These are phyloP conservation scores for Cutaneotrichosporon sp. DNA, from an alignment of 1,284 basidiomycete species.

Conservation along the genomic window DNA sequence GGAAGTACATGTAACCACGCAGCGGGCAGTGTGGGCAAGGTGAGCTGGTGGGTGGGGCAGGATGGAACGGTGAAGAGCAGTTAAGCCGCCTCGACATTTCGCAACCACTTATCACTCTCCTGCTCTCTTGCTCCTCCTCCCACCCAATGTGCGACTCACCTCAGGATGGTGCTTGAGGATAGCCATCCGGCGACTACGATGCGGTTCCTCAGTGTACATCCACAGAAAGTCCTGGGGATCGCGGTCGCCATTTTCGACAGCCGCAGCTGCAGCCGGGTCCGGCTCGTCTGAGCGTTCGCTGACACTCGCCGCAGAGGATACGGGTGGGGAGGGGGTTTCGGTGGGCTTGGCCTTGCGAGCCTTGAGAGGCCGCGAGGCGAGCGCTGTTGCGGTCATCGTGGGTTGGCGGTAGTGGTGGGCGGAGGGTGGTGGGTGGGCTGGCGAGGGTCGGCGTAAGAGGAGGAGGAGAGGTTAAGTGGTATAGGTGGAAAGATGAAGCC, in stretches of 20 bases:
- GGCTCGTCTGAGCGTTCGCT: constrained; percentile 10
- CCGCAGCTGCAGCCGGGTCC: constrained; percentile 10
- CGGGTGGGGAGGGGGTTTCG: constrained; percentile 4
- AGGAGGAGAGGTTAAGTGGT: background rate
- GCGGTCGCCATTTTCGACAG: constrained; percentile 7
- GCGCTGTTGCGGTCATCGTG: background rate
- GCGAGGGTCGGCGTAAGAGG: background rate
- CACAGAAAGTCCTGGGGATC: constrained; percentile 73
- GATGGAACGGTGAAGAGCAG: no score
- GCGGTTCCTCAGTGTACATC: constrained; percentile 97
- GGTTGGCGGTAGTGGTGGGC: background rate
- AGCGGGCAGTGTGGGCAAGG: background rate
- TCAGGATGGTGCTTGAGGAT: constrained; percentile 95
- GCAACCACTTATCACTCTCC: no score
- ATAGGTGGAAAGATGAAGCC: no score
- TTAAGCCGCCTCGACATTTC: no score
- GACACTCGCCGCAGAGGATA: constrained; percentile 5
- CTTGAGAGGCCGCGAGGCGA: background rate
- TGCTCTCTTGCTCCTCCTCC: no score
- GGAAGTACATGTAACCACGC: background rate
- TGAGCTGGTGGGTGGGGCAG: no score
- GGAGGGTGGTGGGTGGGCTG: no score
- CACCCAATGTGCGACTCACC: constrained; percentile 54
- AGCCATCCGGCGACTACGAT: constrained; percentile 77
- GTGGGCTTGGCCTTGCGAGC: constrained; percentile 9